Evolutionary conservation across 2,329 filamentous ascomycete species (phyloP).

Genomic region (Pyrenophora graminea): DNA sequence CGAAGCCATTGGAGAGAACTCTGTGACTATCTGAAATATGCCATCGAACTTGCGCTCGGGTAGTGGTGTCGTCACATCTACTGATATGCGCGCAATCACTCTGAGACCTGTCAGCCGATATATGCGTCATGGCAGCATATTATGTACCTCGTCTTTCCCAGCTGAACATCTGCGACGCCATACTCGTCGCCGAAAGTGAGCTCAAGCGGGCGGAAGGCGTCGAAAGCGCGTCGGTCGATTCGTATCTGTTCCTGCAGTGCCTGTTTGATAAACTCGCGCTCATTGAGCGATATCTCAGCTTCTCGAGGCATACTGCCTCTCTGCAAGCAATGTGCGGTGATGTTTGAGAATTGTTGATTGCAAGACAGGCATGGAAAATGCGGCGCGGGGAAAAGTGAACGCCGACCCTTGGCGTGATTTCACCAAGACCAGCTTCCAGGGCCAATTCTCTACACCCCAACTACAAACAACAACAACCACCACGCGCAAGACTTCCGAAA

Average conservation of each 20-base stretch:
- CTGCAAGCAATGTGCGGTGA: constrained; percentile 3
- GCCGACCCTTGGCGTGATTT: constrained; percentile 20
- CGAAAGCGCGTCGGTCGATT: constrained; percentile 79
- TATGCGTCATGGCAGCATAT: background rate
- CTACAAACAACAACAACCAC: constrained; percentile 10
- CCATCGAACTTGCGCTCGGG: constrained; percentile 92
- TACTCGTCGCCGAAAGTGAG: constrained; percentile 88
- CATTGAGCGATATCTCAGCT: constrained; percentile 85
- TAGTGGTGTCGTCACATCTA: constrained; percentile 84
- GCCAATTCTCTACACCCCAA: constrained; percentile 12
- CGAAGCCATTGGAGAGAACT: constrained; percentile 89
- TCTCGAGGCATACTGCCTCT: constrained; percentile 78
- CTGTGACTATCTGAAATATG: constrained; percentile 88
- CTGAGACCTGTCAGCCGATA: constrained; percentile 52
- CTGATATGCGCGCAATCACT: constrained; percentile 81
- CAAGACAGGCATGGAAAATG: constrained; percentile 26
- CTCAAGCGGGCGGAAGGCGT: constrained; percentile 77
- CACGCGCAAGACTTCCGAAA: constrained; percentile 42
- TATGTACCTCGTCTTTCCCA: constrained; percentile 84
- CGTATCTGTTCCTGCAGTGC: constrained; percentile 81
- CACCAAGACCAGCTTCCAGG: constrained; percentile 10
- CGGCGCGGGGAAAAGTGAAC: constrained; percentile 29
- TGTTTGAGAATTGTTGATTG: constrained; percentile 11
- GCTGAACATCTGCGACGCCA: constrained; percentile 81
- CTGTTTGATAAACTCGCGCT: constrained; percentile 82